Percentiles rank a stretch among this genome's conserved stretches.
Conservation (phyloP, 257 asterid genomes). For the Ophiorrhiza pumila region DNA sequence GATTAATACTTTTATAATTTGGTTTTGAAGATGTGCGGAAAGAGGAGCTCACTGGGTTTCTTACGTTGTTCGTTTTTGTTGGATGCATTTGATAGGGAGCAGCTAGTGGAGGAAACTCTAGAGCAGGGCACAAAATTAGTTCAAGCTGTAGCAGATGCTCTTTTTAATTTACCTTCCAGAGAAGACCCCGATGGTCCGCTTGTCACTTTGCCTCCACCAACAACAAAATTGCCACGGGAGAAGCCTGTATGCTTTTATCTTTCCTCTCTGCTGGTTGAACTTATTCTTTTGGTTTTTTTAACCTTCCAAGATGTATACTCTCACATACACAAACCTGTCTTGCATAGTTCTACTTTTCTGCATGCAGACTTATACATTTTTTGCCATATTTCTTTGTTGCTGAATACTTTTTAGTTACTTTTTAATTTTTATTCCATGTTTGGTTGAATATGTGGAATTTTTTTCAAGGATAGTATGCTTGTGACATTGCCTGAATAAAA, state of each 20-base stretch:
- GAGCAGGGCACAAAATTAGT: constrained; percentile 74
- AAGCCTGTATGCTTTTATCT: constrained; percentile 60
- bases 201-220: constrained; percentile 70
- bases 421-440: not conserved
- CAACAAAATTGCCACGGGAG: constrained; percentile 72
- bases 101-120: constrained; percentile 47
- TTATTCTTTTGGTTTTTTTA: not conserved
- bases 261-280: not conserved
- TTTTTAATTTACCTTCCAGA: constrained; percentile 67
- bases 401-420: not conserved
- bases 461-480: not conserved
- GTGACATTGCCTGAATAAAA: not conserved
- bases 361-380: not conserved
- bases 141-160: constrained; percentile 80
- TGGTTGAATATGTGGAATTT: not conserved
- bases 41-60: not conserved
- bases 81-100: constrained; percentile 66
- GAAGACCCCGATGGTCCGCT: constrained; percentile 79
- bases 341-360: not conserved
- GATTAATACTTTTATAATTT: not conserved
- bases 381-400: not conserved
- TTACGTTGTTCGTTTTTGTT: not conserved
- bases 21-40: not conserved
- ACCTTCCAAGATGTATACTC: not conserved
- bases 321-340: not conserved